A percentile compares a stretch with the other conserved stretches of the same genome.
Conservation (phyloP, 495 filamentous ascomycete species). For the Chaetomidium leptoderma region DNA sequence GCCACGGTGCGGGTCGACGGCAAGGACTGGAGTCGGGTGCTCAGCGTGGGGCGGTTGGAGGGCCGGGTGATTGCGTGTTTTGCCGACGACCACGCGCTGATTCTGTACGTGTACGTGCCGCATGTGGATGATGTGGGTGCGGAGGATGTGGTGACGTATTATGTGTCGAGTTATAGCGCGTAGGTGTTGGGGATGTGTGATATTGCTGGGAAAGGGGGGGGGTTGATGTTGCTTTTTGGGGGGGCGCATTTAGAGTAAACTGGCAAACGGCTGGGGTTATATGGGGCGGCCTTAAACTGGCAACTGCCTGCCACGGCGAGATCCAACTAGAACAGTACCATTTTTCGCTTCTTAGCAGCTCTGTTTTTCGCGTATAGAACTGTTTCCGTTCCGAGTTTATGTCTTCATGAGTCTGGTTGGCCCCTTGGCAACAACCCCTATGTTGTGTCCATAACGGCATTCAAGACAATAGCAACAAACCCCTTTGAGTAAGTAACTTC, state of each 20-base stretch:
- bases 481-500: too few species aligned
- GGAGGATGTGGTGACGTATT: conserved; percentile 68
- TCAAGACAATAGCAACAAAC: too few species aligned
- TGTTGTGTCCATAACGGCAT: too few species aligned
- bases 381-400: too few species aligned
- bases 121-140: conserved; percentile 58
- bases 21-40: conserved; percentile 81
- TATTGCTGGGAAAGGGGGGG: neutral
- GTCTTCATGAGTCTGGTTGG: too few species aligned
- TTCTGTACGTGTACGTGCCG: conserved; percentile 88
- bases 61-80: conserved; percentile 90
- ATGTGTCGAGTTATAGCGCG: conserved; percentile 11
- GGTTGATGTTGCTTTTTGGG: neutral
- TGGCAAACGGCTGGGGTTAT: too few species aligned
- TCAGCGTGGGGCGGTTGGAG: conserved; percentile 83
- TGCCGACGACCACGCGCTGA: conserved; percentile 71
- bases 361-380: too few species aligned
- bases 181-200: neutral
- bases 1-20: conserved; percentile 85
- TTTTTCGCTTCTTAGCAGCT: too few species aligned
- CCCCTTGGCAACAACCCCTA: too few species aligned
- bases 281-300: too few species aligned
- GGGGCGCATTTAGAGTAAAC: neutral
- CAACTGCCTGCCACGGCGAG: too few species aligned
- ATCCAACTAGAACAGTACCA: too few species aligned